Evolutionary conservation across 495 filamentous ascomycete genomes (phyloP), one percentile per base, ranked within the genome.

Genomic region (Daldinia loculata): DNA sequence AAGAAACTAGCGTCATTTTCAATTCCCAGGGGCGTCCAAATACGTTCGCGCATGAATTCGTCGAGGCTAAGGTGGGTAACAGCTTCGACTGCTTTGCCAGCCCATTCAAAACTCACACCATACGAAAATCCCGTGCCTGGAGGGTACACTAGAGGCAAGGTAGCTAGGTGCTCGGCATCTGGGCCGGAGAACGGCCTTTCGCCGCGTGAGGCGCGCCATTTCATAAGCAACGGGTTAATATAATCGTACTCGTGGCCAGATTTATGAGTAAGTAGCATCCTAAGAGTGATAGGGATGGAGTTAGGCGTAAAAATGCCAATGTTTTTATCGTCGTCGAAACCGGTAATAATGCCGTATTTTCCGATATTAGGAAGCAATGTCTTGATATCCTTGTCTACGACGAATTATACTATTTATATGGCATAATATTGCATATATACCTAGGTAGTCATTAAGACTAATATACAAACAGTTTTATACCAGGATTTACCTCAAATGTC

Each of bases 111-210:
- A 4, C 80, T 77, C 1, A 75, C 39, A 0, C 84, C 80, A 66
- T 88, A 88, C 51, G 76, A 70, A 81, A 82, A 88, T 15, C 77
- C 67, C 4, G 71, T 76, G 1, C 86, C 86, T 1, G 86, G 85
- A 9, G 85, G 77, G 61, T 80, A 85, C 8, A 70, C 29, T 4
- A 87, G 78, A 1, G 86, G 85, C 32, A 77, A 62, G 12, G 45
- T 43, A 62, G 76, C 83, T 6, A 68, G 56, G 12, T 81, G 76
- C 19, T 71, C 63, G 7, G 77, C 65, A 3, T 68, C 70, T 8
- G 63, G 51, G 8, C 60, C 63, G 15, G 32, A 15, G 12, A 53
- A 67, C 0, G 57, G 52, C 27, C 53, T 39, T 53, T 75, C 69
- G 2, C 69, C 51, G 9, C 71, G 66, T 8, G 62, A 51, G n/a